Evolutionary conservation across 2,329 filamentous ascomycete species (phyloP), one percentile per base, ranked within the genome.

Genomic region (Didymella arachidicola): DNA sequence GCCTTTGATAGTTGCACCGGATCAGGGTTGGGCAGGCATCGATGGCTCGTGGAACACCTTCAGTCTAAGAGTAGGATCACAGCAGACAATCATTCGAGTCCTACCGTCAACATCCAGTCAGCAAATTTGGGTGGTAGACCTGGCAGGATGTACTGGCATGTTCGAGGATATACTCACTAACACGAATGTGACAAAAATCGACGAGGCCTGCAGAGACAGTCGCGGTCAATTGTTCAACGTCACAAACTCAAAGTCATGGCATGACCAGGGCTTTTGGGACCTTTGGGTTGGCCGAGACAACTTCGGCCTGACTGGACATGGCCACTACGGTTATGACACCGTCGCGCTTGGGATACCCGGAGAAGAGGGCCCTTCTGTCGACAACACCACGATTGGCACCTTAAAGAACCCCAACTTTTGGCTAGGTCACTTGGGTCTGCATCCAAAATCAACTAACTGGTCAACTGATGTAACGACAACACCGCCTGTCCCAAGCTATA

Each of bases 91-190:
- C 54, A 78, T 87, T 32, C 83, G 84, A 63, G 81, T 87, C 49
- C 79, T 85, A 12, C 81, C 88, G 50, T 91, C 88, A 68, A 92
- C 89, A 6, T 83, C 84, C 12, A 81, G 88, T 41, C 90, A 90
- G 34, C 89, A 92, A 74, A 87, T 89, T 42, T 92, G 89, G 89
- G 83, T 86, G 3, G 79, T 92, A 43, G 62, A 74, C 38, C 82
- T 46, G 30, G 54, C 58, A 42, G 73, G 70, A n/a, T 75, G 72
- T 46, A 38, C 64, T 16, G 42, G 53, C 12, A 66, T 69, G 46
- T 43, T 60, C 18, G 66, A 67, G n/a, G 65, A 87, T 51, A 78
- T 82, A 1, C 89, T 87, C 61, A 66, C 72, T 8, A 60, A 65
- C n/a, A 66, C 70, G 10, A 71, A 72, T 45, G 51, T 53, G 18